These are phyloP conservation scores for Neoascochyta sp. DNA, from an alignment of 2,329 filamentous ascomycete species.

Conservation along the genomic window DNA sequence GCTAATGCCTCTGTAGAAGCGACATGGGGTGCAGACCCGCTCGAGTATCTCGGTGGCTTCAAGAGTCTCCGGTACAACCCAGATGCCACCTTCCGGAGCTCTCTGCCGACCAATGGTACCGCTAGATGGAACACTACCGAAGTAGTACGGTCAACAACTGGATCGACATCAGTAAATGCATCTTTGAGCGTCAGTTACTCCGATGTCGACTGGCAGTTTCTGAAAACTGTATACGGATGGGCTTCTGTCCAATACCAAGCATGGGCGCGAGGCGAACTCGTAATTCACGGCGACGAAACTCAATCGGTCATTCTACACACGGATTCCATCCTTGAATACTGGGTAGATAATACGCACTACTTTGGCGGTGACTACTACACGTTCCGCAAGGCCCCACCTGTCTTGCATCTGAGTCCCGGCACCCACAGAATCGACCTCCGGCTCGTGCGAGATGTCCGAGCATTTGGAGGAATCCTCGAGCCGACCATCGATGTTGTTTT, in stretches of 20 bases:
- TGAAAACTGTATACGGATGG: conserved; percentile 57
- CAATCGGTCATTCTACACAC: conserved; percentile 44
- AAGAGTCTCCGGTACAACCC: conserved; percentile 44
- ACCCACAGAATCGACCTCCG: conserved; percentile 52
- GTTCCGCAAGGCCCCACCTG: conserved; percentile 49
- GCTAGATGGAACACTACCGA: conserved; percentile 47
- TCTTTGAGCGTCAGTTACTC: conserved; percentile 47
- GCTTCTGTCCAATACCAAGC: conserved; percentile 57
- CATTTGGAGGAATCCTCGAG: conserved; percentile 51
- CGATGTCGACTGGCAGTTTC: conserved; percentile 52
- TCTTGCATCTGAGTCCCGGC: conserved; percentile 50
- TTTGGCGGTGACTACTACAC: conserved; percentile 58
- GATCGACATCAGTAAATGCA: conserved; percentile 31
- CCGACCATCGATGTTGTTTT: conserved; percentile 45
- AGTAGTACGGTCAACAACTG: conserved; percentile 26
- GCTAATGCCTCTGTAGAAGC: conserved; percentile 45
- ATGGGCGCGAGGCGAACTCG: conserved; percentile 53
- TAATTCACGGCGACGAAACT: conserved; percentile 34
- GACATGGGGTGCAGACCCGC: conserved; percentile 57
- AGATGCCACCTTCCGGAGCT: conserved; percentile 46
- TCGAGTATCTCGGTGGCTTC: conserved; percentile 54
- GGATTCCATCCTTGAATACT: conserved; percentile 51
- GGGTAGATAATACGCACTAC: conserved; percentile 50
- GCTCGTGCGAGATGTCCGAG: conserved; percentile 55
- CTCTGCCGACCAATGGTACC: conserved; percentile 50